These are phyloP conservation scores for Trichoderma endophyticum DNA, from an alignment of 2,329 filamentous ascomycete genomes.

Conservation along the genomic window DNA sequence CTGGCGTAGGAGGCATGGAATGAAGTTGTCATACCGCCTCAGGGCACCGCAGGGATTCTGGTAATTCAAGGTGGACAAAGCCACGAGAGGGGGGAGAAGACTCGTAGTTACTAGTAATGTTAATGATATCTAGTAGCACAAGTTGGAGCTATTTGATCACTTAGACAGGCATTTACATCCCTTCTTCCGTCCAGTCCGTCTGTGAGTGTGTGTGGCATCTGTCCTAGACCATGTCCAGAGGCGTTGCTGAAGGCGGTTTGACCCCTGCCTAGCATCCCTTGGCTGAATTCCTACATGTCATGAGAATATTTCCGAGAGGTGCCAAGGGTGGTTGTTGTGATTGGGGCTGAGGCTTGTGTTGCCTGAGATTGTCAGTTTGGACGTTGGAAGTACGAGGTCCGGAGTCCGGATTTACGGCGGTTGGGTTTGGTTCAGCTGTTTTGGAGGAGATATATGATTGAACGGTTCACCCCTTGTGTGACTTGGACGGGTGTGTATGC, in stretches of 20 bases:
- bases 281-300: not conserved
- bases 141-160: not conserved
- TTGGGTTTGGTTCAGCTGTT: not conserved
- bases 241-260: not conserved
- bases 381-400: not conserved
- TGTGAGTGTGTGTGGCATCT: not conserved
- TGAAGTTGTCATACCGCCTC: not conserved
- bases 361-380: not conserved
- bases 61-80: not conserved
- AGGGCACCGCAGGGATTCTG: not conserved
- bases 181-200: not conserved
- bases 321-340: not conserved
- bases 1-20: not conserved
- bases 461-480: not conserved
- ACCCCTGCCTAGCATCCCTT: not conserved
- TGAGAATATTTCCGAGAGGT: not conserved
- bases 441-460: not conserved
- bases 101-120: not conserved
- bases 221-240: not conserved
- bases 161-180: not conserved
- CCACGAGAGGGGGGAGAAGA: not conserved
- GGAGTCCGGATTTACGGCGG: not conserved
- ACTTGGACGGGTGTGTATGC: not conserved
- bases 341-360: not conserved
- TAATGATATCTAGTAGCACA: not conserved